Evolutionary conservation across 2,329 filamentous ascomycete genomes (phyloP).

Genomic region (Alternaria viburni): DNA sequence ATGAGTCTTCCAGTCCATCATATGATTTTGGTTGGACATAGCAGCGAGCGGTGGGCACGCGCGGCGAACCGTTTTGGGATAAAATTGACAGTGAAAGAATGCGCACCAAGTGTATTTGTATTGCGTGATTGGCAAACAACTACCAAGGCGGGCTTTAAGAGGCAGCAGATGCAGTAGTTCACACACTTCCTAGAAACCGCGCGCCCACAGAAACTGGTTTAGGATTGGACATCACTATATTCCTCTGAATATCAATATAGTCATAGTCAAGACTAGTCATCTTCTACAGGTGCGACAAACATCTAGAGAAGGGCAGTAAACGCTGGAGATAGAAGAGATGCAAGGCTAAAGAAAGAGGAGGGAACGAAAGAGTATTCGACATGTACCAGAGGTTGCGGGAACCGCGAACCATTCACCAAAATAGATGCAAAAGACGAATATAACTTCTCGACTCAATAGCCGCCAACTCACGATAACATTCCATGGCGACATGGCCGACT

Average conservation of each 20-base stretch:
- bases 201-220: accelerated
- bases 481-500: not conserved
- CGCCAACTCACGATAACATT: not conserved
- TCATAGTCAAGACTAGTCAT: accelerated
- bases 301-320: not conserved
- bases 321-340: not conserved
- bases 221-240: not conserved
- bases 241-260: not conserved
- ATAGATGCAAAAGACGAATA: not conserved
- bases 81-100: not conserved
- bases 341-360: not conserved
- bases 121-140: not conserved
- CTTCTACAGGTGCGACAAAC: not conserved
- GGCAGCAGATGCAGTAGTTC: not conserved
- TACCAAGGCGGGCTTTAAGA: not conserved
- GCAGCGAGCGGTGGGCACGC: not conserved
- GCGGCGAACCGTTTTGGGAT: not conserved
- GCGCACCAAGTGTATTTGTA: not conserved
- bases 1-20: not conserved
- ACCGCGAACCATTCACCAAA: not conserved
- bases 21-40: accelerated
- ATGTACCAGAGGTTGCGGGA: not conserved
- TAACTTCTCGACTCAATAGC: not conserved
- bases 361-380: not conserved
- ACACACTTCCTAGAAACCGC: not conserved